Conservation (phyloP, 495 filamentous ascomycete species). For the Xylaria grammica region DNA sequence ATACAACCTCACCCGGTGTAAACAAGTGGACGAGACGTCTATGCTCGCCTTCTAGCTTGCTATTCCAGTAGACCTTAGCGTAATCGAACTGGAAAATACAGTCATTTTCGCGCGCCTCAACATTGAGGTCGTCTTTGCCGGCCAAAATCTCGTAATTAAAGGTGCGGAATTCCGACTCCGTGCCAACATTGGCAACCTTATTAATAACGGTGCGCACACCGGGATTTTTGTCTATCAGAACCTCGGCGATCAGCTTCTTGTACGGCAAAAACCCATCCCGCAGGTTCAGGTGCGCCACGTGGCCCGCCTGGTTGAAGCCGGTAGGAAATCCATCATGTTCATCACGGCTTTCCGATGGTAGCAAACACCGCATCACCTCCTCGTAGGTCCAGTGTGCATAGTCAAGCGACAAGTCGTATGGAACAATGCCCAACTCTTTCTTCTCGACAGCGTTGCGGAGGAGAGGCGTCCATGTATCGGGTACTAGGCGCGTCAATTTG, state of each 20-base stretch:
- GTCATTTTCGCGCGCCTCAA: constrained; percentile 68
- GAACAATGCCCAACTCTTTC: constrained; percentile 68
- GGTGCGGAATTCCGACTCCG: constrained; percentile 84
- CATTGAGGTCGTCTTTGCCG: constrained; percentile 78
- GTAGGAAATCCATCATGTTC: constrained; percentile 76
- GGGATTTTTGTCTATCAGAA: constrained; percentile 86
- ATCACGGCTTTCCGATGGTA: constrained; percentile 65
- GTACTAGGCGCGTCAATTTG: constrained; percentile 56
- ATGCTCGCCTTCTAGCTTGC: constrained; percentile 86
- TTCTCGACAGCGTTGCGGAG: constrained; percentile 70
- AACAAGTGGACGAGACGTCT: constrained; percentile 78
- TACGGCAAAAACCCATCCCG: constrained; percentile 78
- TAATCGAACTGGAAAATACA: constrained; percentile 76
- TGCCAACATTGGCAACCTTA: constrained; percentile 87
- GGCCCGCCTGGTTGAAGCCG: constrained; percentile 85
- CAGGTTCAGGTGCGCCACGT: constrained; percentile 93
- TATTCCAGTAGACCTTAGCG: constrained; percentile 97
- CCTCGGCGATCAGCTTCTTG: constrained; percentile 79
- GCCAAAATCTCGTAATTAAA: constrained; percentile 92
- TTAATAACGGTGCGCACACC: constrained; percentile 87
- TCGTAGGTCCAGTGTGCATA: constrained; percentile 87
- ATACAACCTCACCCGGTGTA: constrained; percentile 81
- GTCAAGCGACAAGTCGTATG: constrained; percentile 74
- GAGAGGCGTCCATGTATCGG: constrained; percentile 72
- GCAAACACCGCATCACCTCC: constrained; percentile 79